Percentiles rank a stretch among this genome's conserved stretches.
These are phyloP conservation scores for Leccinum fallax DNA, from an alignment of 1,284 basidiomycete species.

Conservation along the genomic window DNA sequence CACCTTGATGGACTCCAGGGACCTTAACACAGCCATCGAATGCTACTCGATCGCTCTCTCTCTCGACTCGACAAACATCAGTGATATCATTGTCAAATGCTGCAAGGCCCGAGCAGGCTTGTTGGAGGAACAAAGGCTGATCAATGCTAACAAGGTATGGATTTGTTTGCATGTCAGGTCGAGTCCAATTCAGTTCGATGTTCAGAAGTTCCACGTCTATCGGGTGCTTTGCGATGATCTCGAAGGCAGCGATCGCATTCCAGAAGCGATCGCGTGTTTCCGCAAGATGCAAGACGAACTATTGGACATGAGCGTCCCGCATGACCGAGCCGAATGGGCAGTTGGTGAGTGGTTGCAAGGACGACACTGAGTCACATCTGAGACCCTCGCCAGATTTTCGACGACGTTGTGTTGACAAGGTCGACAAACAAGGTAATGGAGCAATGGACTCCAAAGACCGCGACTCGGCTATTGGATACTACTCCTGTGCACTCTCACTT, in stretches of 20 bases:
- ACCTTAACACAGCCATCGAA: background rate
- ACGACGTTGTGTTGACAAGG: background rate
- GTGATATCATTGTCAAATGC: background rate
- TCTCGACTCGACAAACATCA: background rate
- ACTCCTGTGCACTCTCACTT: background rate
- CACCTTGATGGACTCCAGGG: background rate
- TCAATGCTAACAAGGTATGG: background rate
- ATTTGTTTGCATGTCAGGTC: background rate
- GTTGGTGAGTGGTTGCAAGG: background rate
- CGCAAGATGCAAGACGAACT: background rate
- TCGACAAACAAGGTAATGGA: background rate
- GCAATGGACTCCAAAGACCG: background rate
- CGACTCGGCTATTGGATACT: background rate
- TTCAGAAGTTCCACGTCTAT: background rate
- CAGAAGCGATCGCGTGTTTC: background rate
- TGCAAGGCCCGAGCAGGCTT: background rate
- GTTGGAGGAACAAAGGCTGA: background rate
- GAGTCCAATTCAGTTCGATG: background rate
- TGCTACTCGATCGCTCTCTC: background rate
- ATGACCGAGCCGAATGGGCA: background rate
- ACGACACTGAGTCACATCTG: background rate
- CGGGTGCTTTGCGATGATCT: too few species aligned
- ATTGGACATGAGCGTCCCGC: too few species aligned
- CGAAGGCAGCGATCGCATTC: too few species aligned
- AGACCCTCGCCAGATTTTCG: background rate